Evolutionary conservation across 305 asterid genomes (phyloP), one percentile per base, ranked within the genome.

Genomic region (Withania somnifera): DNA sequence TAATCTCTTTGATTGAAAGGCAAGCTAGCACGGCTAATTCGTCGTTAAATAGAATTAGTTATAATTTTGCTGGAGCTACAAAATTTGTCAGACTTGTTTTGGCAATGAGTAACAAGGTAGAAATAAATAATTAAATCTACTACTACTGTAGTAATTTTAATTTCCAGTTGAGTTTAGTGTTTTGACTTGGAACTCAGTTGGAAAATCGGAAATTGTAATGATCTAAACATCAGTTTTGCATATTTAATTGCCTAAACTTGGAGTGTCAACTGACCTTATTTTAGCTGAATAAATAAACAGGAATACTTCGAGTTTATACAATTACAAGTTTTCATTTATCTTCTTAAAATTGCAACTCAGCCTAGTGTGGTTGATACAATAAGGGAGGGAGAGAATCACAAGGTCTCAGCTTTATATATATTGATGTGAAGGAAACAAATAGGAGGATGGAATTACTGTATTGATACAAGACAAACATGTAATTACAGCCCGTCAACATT

Each of bases 1-100:
- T 82, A 95, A 95, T 86, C 92, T 95, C 66, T 92, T 94, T 81
- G 90, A 76, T 47, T 91, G 84, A 88, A 82, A 11, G 34, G 60
- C 17, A 9, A 64, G 45, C 45, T 34, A 34, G 5, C 3, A 4
- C 1, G 40, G 40, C 40, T 36, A 36, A 36, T 36, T 7, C 40
- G 40, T 36, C 9, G 40, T 5, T 36, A 36, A 36, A 36, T 36
- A 36, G 40, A 7, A 36, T 36, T 36, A 36, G 40, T 10, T 11
- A 13, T 47, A 47, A 24, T 58, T 58, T 58, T 58, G 2, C 6
- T 11, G 67, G 5, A 58, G 6, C 66, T 24, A 58, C 0, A 58
- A 11, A 58, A 24, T 58, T 58, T 58, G 4, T 2, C 2, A 1
- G 1, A 1, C 1, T 47, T 13, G n/a, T 13, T 17, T 47, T 58